Base-by-base conservation (phyloP, 2,329 filamentous ascomycete genomes). In the Pseudocercospora vitis region DNA sequence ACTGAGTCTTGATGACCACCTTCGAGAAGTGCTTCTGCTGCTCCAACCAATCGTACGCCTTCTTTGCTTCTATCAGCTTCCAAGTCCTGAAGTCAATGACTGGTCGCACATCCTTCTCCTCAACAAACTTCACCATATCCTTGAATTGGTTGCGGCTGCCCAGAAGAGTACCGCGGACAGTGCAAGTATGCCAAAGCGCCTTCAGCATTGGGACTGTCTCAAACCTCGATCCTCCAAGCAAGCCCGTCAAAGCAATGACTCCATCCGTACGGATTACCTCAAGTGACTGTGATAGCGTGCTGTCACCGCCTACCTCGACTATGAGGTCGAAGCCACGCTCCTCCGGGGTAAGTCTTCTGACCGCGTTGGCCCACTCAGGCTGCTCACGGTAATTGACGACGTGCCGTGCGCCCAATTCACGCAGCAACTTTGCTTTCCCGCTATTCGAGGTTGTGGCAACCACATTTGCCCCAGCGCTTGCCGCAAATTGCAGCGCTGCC, bases 321-420 rank as follows among this genome's bases (percentile, higher is more conserved):
- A 87, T 72, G 53, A 82, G 73, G 62, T 86, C 80, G 9, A 84
- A 78, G 4, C 85, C 84, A 1, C 60, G 63, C 11, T 76, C 75
- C 0, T 72, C 68, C 0, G 55, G 55, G 2, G 57, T 80, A 2
- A 80, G 63, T n/a, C 64, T 68, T 46, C 73, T 72, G 0, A 76
- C 79, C 5, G 71, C 68, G 58, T 73, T 68, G 12, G 80, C 79
- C 80, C 80, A 82, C 53, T 75, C 70, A 0, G 68, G 57, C 14
- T 73, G 73, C 19, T 73, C 69, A 37, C 70, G 70, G 68, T 82
- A 82, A 71, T 82, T 81, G 64, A 82, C 71, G 44, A 81, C 72
- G 55, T 80, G 72, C 56, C 76, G 71, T 1, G 76, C 79, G 32
- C 80, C 79, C 44, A 61, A 24, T 8, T 29, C 48, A 24, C 50